Conservation (phyloP, 139 green algal genomes). For the Micractinium sp. region DNA sequence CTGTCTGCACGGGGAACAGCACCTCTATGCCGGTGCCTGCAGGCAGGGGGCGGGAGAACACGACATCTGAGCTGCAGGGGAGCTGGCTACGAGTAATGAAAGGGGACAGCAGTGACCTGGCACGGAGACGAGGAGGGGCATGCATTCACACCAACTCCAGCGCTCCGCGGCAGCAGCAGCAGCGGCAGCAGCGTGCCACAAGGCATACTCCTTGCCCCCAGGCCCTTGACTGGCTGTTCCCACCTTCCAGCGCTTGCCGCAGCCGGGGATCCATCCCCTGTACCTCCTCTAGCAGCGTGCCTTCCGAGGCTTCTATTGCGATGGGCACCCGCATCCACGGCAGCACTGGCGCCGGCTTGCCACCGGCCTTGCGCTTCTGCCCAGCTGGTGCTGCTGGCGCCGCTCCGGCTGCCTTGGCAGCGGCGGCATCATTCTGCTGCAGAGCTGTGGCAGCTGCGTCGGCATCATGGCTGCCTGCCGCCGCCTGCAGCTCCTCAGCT, state of each 20-base stretch:
- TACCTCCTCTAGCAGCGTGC: conserved; percentile 58
- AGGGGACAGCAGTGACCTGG: background rate
- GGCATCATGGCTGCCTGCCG: conserved; percentile 2
- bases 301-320: conserved; percentile 54
- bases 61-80: no score
- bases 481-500: background rate
- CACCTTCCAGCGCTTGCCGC: conserved; percentile 42
- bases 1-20: conserved; percentile 85
- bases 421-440: background rate
- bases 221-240: background rate
- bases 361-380: background rate
- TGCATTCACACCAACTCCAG: no score
- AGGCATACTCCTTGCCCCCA: background rate
- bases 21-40: conserved; percentile 55
- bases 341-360: conserved; percentile 57
- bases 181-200: background rate
- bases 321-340: conserved; percentile 90
- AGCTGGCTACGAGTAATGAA: background rate
- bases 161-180: background rate
- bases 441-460: background rate
- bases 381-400: background rate
- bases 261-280: conserved; percentile 62
- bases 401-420: background rate
- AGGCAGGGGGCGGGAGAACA: no score
- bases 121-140: background rate